Percentiles rank a stretch among this genome's conserved stretches.
These are phyloP conservation scores for Salvia miltiorrhiza DNA, from an alignment of 257 asterid species.

Conservation along the genomic window DNA sequence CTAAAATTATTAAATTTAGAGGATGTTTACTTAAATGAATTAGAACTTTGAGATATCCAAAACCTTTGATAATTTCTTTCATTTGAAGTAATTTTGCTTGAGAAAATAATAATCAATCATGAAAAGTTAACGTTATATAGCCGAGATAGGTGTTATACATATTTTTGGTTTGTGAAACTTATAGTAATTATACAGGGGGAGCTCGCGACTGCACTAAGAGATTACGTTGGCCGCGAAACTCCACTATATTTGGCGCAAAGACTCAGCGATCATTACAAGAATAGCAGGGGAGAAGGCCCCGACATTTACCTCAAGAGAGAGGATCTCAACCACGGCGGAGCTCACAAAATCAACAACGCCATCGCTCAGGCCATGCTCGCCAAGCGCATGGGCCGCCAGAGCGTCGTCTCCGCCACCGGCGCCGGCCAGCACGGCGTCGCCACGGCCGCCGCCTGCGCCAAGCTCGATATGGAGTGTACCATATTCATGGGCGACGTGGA, in stretches of 20 bases:
- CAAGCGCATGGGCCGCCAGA: slow-evolving; percentile 53
- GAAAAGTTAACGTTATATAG: too few species aligned
- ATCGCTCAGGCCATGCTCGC: slow-evolving; percentile 89
- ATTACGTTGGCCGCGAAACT: slow-evolving; percentile 76
- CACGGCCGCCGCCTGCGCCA: slow-evolving; percentile 74
- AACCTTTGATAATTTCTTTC: too few species aligned
- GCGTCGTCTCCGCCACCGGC: slow-evolving; percentile 61
- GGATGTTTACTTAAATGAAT: too few species aligned
- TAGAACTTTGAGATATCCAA: too few species aligned
- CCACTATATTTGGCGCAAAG: slow-evolving; percentile 71
- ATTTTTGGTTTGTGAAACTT: too few species aligned
- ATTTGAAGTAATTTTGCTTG: too few species aligned
- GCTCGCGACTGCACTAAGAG: slow-evolving; percentile 45
- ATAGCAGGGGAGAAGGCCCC: slow-evolving; percentile 50
- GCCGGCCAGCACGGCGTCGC: slow-evolving; percentile 91
- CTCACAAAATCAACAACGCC: slow-evolving; percentile 87
- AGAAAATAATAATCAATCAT: too few species aligned
- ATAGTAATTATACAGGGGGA: slow-evolving; percentile 35
- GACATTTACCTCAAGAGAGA: slow-evolving; percentile 75
- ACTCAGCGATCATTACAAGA: slow-evolving; percentile 61
- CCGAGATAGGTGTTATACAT: too few species aligned
- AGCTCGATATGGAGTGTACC: slow-evolving; percentile 55
- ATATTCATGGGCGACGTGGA: slow-evolving; percentile 54
- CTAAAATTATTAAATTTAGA: not conserved
- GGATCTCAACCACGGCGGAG: slow-evolving; percentile 68